Percentiles rank a stretch among this genome's conserved stretches.
These are phyloP conservation scores for Xylariomycetidae sp. DNA, from an alignment of 2,329 filamentous ascomycete species.

Conservation along the genomic window DNA sequence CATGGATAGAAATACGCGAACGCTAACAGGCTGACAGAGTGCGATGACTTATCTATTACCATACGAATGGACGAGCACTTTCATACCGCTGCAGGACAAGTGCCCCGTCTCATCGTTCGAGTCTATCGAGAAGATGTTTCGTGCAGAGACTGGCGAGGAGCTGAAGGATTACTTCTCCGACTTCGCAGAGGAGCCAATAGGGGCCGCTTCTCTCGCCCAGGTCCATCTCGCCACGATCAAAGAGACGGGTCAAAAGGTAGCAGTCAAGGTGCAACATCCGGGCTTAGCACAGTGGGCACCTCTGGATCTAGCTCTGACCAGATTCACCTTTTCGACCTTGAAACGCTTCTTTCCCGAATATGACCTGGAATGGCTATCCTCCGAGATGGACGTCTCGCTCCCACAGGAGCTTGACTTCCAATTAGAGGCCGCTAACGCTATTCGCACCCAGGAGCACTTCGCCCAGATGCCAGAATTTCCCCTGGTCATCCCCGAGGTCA, in stretches of 20 bases:
- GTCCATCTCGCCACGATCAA: slow-evolving; percentile 85
- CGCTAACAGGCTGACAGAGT: slow-evolving; percentile 49
- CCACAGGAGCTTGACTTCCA: slow-evolving; percentile 90
- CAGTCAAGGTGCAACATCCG: slow-evolving; percentile 96
- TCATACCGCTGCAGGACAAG: slow-evolving; percentile 91
- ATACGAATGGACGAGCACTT: slow-evolving; percentile 88
- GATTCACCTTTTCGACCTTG: slow-evolving; percentile 82
- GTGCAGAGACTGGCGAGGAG: slow-evolving; percentile 72
- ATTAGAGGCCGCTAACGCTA: slow-evolving; percentile 80
- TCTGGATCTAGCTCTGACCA: slow-evolving; percentile 79
- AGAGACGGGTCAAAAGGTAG: slow-evolving; percentile 78
- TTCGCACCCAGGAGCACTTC: slow-evolving; percentile 76
- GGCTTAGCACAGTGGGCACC: slow-evolving; percentile 83
- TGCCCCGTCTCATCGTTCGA: slow-evolving; percentile 89
- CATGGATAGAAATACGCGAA: not conserved
- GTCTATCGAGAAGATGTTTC: slow-evolving; percentile 83
- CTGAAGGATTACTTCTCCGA: slow-evolving; percentile 82
- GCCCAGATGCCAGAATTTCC: slow-evolving; percentile 68
- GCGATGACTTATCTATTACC: slow-evolving; percentile 94
- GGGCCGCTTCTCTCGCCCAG: slow-evolving; percentile 89
- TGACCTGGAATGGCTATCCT: slow-evolving; percentile 91
- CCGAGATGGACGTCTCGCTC: slow-evolving; percentile 86
- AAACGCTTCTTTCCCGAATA: slow-evolving; percentile 97
- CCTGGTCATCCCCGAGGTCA: slow-evolving; percentile 80
- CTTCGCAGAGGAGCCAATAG: slow-evolving; percentile 76